Base-by-base conservation (phyloP, 179 eudicot species). In the Actinidia chinensis region DNA sequence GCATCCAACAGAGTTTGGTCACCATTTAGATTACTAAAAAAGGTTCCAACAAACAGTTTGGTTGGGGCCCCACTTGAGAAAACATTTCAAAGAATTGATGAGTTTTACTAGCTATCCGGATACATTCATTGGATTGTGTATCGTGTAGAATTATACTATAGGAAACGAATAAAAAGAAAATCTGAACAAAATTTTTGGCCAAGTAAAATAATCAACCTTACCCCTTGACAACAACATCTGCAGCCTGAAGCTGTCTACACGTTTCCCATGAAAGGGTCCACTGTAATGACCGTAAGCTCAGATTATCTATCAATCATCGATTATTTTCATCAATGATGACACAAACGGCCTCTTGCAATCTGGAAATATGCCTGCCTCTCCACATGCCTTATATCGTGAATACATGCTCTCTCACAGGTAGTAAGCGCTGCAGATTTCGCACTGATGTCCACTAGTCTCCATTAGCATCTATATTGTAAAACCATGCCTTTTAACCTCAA, bases 181-280 rank as follows among this genome's bases (percentile, higher is more conserved):
- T 48, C 20, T 73, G 18, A 2, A 14, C 12, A 48, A 67, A 25
- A 40, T 22, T n/a, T 20, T 68, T 52, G n/a, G n/a, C 46, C 8
- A 51, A 43, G 78, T 17, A 23, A n/a, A 55, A 71, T 46, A 76
- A 91, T 75, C 82, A 93, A n/a, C 99, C 95, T 88, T 92, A 28
- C 97, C 98, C n/a, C 92, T 90, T 95, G 76, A 93, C 80, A 66
- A 90, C 90, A 54, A 91, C 95, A 84, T 95, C 99, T 84, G 92
- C 99, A 64, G 94, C 93, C 88, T 92, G 98, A 82, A 95, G 89
- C 79, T 95, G 99, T 77, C 99, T 88, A 72, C 99, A 95, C 25
- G 98, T 82, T 82, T 95, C 99, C 99, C 99, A 95, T 8, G 99
- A 98, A 77, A 95, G 92, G 68, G 87, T 92, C 81, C 88, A 88